Evolutionary conservation across 140 eudicot species (phyloP).

Genomic region (Cichorium intybus): DNA sequence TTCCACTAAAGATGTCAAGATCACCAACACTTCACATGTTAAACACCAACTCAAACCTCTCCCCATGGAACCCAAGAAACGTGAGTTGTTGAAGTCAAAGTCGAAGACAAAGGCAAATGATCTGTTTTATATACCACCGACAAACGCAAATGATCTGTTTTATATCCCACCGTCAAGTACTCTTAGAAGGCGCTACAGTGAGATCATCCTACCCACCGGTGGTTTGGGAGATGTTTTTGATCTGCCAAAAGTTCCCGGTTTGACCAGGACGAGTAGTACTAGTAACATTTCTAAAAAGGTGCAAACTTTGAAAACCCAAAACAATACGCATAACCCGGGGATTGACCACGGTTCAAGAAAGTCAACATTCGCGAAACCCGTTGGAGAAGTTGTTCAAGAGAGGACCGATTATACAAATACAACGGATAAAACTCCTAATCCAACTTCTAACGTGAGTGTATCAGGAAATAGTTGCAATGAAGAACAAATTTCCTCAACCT

Average conservation of each 20-base stretch:
- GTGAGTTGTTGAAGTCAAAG: constrained; percentile 12
- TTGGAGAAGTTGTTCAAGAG: constrained; percentile 33
- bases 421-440: constrained; percentile 7
- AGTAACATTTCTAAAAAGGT: constrained; percentile 17
- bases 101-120: constrained; percentile 13
- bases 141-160: constrained; percentile 22
- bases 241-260: not conserved
- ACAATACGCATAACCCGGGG: not conserved
- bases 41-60: constrained; percentile 13
- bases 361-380: constrained; percentile 5
- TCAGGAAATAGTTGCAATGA: not conserved
- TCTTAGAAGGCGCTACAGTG: constrained; percentile 33
- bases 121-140: constrained; percentile 22
- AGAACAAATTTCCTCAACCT: constrained; percentile 1
- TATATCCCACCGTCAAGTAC: constrained; percentile 24
- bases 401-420: too few species aligned
- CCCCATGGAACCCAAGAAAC: constrained; percentile 10
- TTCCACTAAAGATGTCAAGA: constrained; percentile 26
- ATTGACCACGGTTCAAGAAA: constrained; percentile 19
- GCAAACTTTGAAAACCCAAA: constrained; percentile 7
- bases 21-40: constrained; percentile 5
- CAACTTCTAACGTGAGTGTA: not conserved
- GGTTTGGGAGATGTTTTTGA: constrained; percentile 22
- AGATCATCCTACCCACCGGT: constrained; percentile 20
- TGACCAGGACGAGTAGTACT: constrained; percentile 6